Base-by-base conservation (phyloP, 768 basidiomycete species). In the Kwoniella europaea region DNA sequence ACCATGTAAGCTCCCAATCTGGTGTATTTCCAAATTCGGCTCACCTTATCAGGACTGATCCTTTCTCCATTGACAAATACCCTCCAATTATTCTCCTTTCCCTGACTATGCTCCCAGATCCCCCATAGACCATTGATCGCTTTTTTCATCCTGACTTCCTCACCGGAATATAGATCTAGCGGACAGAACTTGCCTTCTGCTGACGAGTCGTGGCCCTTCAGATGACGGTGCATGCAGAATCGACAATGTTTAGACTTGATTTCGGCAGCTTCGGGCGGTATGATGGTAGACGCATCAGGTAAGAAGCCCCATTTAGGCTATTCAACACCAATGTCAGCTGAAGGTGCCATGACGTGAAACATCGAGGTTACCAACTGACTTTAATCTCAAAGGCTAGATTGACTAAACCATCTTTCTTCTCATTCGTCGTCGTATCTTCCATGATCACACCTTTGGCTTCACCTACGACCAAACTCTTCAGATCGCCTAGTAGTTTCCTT, bases 251-350 rank as follows among this genome's bases (percentile, higher is more conserved):
- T 84, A 7, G 86, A 86, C 86, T 98, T 98, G 74, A 89, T 83
- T 0, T 77, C 69, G 15, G 82, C 86, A 1, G 90, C 91, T 50
- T 85, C 83, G 3, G 86, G 22, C 75, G 6, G 93, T 91, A 46
- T 94, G 86, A 82, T 90, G 87, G 2, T 77, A 73, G 5, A 87
- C 78, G 73, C 42, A 42, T 86, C 86, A 2, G 96, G 94, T 50
- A 98, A 84, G 83, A 99, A 97, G 3, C 90, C 93, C 95, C 96
- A 99, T 86, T 99, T 99, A 42, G 96, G 96, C 96, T 97, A 79
- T 42, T 65, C 63, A 72, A 20, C 24, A 27, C 35, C 22, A 16
- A 55, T 57, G 4, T 13, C 0, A 55, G 20, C n/a, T 3, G 20
- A 12, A 55, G 54, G 54, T 24, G 24, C 20, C 3, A 0, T 20